Evolutionary conservation across 1,284 basidiomycete species (phyloP).

Genomic region (Coniferiporia weirii): DNA sequence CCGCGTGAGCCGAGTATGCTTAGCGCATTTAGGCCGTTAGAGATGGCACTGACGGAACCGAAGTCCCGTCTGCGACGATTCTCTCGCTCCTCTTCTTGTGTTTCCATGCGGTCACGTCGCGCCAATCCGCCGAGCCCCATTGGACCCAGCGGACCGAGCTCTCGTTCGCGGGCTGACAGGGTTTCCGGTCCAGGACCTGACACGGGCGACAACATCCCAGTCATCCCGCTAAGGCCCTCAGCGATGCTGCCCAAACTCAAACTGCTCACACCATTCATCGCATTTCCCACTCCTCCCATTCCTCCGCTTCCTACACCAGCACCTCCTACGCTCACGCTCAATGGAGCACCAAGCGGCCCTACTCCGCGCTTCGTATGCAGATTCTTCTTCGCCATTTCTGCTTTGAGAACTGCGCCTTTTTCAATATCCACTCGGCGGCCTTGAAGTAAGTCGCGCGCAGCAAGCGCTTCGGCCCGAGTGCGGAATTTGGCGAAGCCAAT

Average conservation of each 20-base stretch:
- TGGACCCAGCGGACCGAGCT: constrained; percentile 41
- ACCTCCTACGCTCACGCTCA: constrained; percentile 28
- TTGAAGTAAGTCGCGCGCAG: constrained; percentile 86
- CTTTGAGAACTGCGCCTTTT: constrained; percentile 90
- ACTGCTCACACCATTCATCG: constrained; percentile 20
- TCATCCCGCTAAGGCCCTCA: constrained; percentile 20
- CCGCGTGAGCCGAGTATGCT: constrained; percentile 36
- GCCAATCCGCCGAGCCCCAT: constrained; percentile 41
- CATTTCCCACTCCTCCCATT: constrained; percentile 27
- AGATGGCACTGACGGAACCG: constrained; percentile 33
- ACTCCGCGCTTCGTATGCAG: constrained; percentile 90
- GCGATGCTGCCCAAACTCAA: constrained; percentile 23
- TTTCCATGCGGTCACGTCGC: constrained; percentile 20
- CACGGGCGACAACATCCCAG: constrained; percentile 26
- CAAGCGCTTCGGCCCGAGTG: constrained; percentile 81
- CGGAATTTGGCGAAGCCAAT: constrained; percentile 98
- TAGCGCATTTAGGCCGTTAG: constrained; percentile 31
- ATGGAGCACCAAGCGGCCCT: constrained; percentile 43
- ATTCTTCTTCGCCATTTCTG: constrained; percentile 99
- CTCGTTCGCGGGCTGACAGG: constrained; percentile 44
- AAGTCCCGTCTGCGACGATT: constrained; percentile 28
- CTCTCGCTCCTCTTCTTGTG: constrained; percentile 31
- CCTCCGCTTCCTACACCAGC: constrained; percentile 22
- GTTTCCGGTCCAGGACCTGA: constrained; percentile 31
- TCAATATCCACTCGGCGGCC: constrained; percentile 92